These are phyloP conservation scores for Pseudogymnoascus sp. DNA, from an alignment of 2,329 filamentous ascomycete genomes.

Conservation along the genomic window DNA sequence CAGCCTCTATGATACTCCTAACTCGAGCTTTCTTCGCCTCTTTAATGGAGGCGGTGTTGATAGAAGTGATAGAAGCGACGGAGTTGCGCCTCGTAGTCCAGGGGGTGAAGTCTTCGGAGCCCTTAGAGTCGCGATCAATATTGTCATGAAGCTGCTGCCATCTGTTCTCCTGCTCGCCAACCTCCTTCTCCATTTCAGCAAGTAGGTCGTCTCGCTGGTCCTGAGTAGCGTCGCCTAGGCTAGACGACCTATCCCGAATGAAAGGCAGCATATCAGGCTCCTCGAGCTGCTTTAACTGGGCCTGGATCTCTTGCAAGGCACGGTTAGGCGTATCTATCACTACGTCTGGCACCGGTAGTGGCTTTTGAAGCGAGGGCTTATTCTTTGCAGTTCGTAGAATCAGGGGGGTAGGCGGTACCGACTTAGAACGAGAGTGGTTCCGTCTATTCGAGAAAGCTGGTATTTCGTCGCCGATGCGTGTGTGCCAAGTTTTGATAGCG, in stretches of 20 bases:
- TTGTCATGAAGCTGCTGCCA: slow-evolving; percentile 51
- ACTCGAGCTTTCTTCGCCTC: not conserved
- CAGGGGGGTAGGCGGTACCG: slow-evolving; percentile 47
- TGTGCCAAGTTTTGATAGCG: slow-evolving; percentile 38
- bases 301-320: slow-evolving; percentile 26
- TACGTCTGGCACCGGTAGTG: slow-evolving; percentile 20
- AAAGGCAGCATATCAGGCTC: slow-evolving; percentile 15
- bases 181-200: slow-evolving; percentile 52
- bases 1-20: not conserved
- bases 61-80: not conserved
- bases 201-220: slow-evolving; percentile 32
- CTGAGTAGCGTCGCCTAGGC: not conserved
- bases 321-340: slow-evolving; percentile 21
- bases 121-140: slow-evolving; percentile 32
- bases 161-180: slow-evolving; percentile 50
- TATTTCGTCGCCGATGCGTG: slow-evolving; percentile 49
- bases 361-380: slow-evolving; percentile 33
- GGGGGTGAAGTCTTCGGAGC: not conserved
- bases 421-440: slow-evolving; percentile 37
- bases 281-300: slow-evolving; percentile 26
- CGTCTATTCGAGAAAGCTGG: slow-evolving; percentile 50
- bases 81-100: slow-evolving; percentile 3
- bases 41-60: not conserved
- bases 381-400: slow-evolving; percentile 37
- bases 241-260: not conserved